Conservation (phyloP, 306 rosid genomes). For the Rosa persica region DNA sequence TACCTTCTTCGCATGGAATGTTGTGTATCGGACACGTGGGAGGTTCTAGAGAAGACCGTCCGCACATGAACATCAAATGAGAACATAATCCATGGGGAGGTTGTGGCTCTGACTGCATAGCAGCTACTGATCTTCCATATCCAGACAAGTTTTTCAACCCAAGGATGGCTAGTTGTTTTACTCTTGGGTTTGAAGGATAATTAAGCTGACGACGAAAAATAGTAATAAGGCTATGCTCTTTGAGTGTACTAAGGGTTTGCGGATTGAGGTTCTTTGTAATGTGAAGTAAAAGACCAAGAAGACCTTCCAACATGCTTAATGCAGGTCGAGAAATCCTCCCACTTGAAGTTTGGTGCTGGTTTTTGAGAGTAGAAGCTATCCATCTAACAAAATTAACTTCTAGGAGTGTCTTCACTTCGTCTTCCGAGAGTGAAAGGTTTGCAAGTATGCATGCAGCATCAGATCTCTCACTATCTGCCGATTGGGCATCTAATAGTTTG, state of each 20-base stretch:
- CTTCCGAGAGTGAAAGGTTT: slow-evolving; percentile 42
- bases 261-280: slow-evolving; percentile 40
- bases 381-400: slow-evolving; percentile 46
- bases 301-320: slow-evolving; percentile 57
- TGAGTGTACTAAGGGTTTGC: slow-evolving; percentile 32
- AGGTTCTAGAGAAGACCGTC: slow-evolving; percentile 29
- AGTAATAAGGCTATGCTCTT: slow-evolving; percentile 47
- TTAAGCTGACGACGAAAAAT: slow-evolving; percentile 46
- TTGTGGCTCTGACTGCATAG: slow-evolving; percentile 28
- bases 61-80: slow-evolving; percentile 37
- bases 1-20: slow-evolving; percentile 35
- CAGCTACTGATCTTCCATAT: slow-evolving; percentile 35
- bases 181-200: slow-evolving; percentile 47
- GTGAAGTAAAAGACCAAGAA: slow-evolving; percentile 55
- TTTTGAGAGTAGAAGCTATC: slow-evolving; percentile 37
- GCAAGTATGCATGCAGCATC: slow-evolving; percentile 55
- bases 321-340: slow-evolving; percentile 39
- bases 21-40: slow-evolving; percentile 43
- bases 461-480: slow-evolving; percentile 49
- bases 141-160: slow-evolving; percentile 59
- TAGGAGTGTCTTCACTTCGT: slow-evolving; percentile 44
- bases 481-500: slow-evolving; percentile 42
- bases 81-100: slow-evolving; percentile 33
- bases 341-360: slow-evolving; percentile 31
- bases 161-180: slow-evolving; percentile 43